These are phyloP conservation scores for Neurospora discreta DNA, from an alignment of 495 filamentous ascomycete species.

Conservation along the genomic window DNA sequence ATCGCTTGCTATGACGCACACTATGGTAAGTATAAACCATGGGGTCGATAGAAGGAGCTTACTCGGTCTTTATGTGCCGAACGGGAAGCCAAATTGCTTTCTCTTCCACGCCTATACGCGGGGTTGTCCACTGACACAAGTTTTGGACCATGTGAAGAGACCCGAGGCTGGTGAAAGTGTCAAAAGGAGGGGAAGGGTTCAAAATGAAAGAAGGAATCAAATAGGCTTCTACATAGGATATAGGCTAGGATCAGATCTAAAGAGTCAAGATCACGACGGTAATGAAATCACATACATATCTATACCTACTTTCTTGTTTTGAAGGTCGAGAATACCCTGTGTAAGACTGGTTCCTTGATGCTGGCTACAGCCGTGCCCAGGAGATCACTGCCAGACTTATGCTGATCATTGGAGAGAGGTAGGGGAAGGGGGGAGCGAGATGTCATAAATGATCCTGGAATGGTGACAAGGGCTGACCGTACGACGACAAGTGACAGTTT, in stretches of 20 bases:
- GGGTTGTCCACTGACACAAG: no score
- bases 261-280: background rate
- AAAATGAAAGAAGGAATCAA: background rate
- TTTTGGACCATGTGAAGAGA: background rate
- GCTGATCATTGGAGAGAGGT: background rate
- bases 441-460: no score
- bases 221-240: background rate
- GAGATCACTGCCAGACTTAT: background rate
- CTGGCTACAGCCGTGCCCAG: background rate
- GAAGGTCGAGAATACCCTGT: background rate
- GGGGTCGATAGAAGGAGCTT: background rate
- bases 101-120: background rate
- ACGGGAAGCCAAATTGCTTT: background rate
- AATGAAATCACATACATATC: background rate
- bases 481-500: background rate
- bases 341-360: background rate
- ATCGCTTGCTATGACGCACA: background rate
- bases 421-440: no score
- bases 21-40: background rate
- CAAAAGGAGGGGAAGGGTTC: background rate
- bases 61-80: background rate
- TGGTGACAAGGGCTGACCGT: background rate
- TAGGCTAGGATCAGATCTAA: background rate
- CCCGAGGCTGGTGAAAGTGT: background rate
- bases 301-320: background rate